phyloP scores from a whole-genome alignment of 768 basidiomycete species.

The Xerocomellus dryophilus region DNA sequence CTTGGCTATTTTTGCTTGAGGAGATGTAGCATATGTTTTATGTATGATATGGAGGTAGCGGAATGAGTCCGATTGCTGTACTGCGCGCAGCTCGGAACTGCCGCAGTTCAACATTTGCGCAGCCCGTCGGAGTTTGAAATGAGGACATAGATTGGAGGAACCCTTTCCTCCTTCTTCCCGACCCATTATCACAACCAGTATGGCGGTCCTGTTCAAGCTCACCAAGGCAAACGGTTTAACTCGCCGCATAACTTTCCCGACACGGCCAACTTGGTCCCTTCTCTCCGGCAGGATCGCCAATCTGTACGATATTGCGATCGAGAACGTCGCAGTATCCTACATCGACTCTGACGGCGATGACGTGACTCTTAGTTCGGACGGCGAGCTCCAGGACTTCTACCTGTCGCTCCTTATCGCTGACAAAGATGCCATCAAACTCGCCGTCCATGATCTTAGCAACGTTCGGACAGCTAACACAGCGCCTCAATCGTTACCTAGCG shows the following conservation, averaged over 20 bases:
- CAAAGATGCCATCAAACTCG: constrained; percentile 49
- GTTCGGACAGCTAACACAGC: constrained; percentile 34
- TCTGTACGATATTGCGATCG: constrained; percentile 55
- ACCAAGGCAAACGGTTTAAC: constrained; percentile 52
- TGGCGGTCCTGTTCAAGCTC: constrained; percentile 63
- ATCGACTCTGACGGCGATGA: constrained; percentile 70
- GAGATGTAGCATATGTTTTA: not conserved
- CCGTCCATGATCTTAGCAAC: constrained; percentile 54
- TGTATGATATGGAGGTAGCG: not conserved
- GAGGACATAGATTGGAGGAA: constrained; percentile 10
- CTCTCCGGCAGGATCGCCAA: constrained; percentile 54
- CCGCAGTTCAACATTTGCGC: constrained; percentile 23
- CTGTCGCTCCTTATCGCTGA: constrained; percentile 27
- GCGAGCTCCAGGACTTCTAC: constrained; percentile 77
- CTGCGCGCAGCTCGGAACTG: not conserved
- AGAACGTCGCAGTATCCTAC: constrained; percentile 66
- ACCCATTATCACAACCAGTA: constrained; percentile 39
- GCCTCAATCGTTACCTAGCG: constrained; percentile 32
- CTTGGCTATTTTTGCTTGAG: constrained; percentile 68
- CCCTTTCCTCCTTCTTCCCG: constrained; percentile 8
- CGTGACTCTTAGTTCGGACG: constrained; percentile 72
- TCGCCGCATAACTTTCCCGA: constrained; percentile 55
- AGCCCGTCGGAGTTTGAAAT: constrained; percentile 47
- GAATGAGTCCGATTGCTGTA: not conserved
- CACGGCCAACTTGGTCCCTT: constrained; percentile 51